Conservation (phyloP, 2,329 filamentous ascomycete species). For the Colletotrichum paranaense region DNA sequence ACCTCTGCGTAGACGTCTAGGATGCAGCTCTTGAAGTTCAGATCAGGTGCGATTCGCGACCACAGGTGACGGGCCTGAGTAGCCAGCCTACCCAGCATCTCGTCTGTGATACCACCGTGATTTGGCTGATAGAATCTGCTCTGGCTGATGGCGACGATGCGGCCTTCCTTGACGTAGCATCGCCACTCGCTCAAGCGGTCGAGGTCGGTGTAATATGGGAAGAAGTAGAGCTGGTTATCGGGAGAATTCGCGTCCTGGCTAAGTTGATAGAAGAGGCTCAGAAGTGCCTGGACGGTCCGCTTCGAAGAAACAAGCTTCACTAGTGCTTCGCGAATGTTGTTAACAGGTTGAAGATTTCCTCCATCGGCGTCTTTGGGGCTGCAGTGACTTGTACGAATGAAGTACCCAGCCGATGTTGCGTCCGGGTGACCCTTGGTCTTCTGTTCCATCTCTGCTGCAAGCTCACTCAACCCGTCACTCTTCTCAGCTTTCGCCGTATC, state of each 20-base stretch:
- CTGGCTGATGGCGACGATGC: neutral
- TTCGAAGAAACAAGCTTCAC: too few species aligned
- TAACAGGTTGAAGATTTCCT: too few species aligned
- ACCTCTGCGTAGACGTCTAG: neutral
- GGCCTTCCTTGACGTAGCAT: neutral
- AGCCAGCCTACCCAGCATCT: neutral
- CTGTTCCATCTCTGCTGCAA: neutral
- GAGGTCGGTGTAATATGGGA: neutral
- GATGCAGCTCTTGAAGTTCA: neutral
- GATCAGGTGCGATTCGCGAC: neutral
- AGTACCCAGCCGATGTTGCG: neutral
- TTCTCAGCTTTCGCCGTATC: neutral
- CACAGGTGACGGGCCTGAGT: accelerated
- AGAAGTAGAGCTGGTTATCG: neutral
- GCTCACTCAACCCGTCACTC: neutral
- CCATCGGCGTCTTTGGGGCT: neutral
- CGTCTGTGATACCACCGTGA: neutral
- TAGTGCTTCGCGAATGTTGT: too few species aligned
- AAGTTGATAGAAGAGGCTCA: accelerated
- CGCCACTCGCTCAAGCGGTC: neutral
- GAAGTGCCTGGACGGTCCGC: neutral
- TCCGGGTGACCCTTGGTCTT: accelerated
- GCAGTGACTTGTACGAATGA: neutral
- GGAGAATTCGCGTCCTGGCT: accelerated
- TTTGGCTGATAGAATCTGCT: neutral